phyloP scores from a whole-genome alignment of 768 basidiomycete genomes.

The Suillus brevipes region DNA sequence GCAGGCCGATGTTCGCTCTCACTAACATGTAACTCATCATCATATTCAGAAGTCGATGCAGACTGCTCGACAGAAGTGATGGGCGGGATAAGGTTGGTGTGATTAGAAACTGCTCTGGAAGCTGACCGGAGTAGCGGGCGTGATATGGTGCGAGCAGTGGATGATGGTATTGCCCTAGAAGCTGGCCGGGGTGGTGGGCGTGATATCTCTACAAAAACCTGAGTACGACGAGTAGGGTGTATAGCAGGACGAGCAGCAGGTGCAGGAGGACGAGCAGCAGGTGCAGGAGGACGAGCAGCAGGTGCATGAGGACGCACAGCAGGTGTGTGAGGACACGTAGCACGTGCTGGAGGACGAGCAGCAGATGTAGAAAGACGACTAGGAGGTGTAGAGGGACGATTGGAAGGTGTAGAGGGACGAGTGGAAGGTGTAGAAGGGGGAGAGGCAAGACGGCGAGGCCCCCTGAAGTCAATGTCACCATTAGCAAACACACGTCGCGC shows the following conservation, averaged over 20 bases:
- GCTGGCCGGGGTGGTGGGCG: not conserved
- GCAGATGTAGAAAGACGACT: too few relatives aligned
- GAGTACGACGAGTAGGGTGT: not conserved
- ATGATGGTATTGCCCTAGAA: not conserved
- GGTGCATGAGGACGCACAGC: not conserved
- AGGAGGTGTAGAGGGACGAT: not conserved
- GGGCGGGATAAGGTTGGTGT: not conserved
- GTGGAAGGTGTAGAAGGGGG: not conserved
- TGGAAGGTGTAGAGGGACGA: too few relatives aligned
- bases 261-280: not conserved
- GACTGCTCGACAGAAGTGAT: not conserved
- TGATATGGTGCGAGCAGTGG: too few relatives aligned
- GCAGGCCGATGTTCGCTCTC: not conserved
- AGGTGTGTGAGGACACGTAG: too few relatives aligned
- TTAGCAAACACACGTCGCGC: not conserved
- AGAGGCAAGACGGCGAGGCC: not conserved
- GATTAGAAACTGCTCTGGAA: too few relatives aligned
- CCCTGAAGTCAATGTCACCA: not conserved
- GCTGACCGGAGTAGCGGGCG: too few relatives aligned
- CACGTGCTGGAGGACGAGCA: too few relatives aligned
- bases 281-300: not conserved
- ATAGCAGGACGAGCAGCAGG: not conserved
- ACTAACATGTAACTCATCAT: not conserved
- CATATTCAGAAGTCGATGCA: not conserved
- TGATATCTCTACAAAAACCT: not conserved